Percentiles rank a stretch among this genome's conserved stretches.
phyloP scores from a whole-genome alignment of 495 filamentous ascomycete species.

The Bombardia bombarda region DNA sequence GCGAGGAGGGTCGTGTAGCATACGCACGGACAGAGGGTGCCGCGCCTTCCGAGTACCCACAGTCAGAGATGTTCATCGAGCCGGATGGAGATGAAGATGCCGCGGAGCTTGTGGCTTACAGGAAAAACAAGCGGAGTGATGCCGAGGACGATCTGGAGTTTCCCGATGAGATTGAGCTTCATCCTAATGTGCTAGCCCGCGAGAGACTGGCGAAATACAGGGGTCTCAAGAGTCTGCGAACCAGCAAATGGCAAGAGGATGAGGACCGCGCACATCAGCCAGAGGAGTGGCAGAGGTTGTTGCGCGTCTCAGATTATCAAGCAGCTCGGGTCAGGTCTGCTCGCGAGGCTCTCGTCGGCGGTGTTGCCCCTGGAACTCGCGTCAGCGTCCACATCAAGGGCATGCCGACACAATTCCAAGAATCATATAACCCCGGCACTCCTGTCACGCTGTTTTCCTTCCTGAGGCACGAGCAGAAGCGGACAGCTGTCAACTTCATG shows the following conservation, averaged over 20 bases:
- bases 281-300: conserved; percentile 77
- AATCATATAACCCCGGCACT: conserved; percentile 42
- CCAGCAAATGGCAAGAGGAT: conserved; percentile 77
- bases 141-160: conserved; percentile 88
- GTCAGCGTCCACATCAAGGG: conserved; percentile 73
- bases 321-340: conserved; percentile 64
- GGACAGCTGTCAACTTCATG: conserved; percentile 76
- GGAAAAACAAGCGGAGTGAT: conserved; percentile 64
- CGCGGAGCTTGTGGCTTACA: conserved; percentile 67
- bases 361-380: conserved; percentile 71
- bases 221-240: conserved; percentile 81
- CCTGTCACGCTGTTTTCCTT: conserved; percentile 74
- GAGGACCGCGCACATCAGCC: conserved; percentile 82
- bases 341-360: conserved; percentile 76
- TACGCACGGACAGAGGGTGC: conserved; percentile 68
- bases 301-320: conserved; percentile 78
- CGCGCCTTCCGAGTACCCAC: conserved; percentile 73
- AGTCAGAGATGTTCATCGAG: conserved; percentile 87
- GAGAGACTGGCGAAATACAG: conserved; percentile 81
- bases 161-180: conserved; percentile 93
- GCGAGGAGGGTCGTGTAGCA: conserved; percentile 61
- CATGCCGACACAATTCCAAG: conserved; percentile 53
- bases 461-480: conserved; percentile 89
- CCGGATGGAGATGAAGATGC: conserved; percentile 82
- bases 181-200: conserved; percentile 74